Evolutionary conservation across 768 basidiomycete species (phyloP).

Genomic region (Kwoniella dejecticola): DNA sequence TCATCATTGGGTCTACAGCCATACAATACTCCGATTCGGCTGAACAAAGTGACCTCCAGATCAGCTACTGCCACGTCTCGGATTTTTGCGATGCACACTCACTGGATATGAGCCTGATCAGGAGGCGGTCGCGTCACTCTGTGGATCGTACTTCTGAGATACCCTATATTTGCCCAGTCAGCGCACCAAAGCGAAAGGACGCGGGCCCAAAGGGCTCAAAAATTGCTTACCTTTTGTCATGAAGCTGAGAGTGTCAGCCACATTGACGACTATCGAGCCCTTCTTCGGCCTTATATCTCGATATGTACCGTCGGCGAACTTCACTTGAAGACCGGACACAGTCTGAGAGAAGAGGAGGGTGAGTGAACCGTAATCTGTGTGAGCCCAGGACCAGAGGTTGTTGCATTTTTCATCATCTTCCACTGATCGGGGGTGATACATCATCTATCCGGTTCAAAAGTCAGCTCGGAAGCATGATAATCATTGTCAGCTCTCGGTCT

Average conservation of each 20-base stretch:
- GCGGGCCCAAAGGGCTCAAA: too few species aligned
- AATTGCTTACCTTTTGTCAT: conserved; percentile 47
- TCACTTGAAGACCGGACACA: conserved; percentile 57
- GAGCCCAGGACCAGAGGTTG: conserved; percentile 41
- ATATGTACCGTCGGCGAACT: conserved; percentile 55
- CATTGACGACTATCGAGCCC: conserved; percentile 56
- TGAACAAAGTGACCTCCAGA: background rate
- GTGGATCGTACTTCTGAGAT: conserved; percentile 35
- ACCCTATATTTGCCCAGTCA: conserved; percentile 15
- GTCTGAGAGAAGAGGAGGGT: conserved; percentile 58
- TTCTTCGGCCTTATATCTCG: conserved; percentile 55
- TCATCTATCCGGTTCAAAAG: too few species aligned
- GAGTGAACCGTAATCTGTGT: conserved; percentile 52
- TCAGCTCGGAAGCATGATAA: conserved; percentile 30
- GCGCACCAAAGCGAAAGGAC: background rate
- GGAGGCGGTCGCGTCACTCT: conserved; percentile 32
- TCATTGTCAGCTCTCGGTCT: background rate
- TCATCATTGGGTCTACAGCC: conserved; percentile 39
- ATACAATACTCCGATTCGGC: conserved; percentile 35
- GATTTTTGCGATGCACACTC: too few species aligned
- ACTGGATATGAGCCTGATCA: conserved; percentile 37
- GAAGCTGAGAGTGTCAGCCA: conserved; percentile 47
- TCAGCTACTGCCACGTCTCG: conserved; percentile 4
- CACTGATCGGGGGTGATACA: conserved; percentile 58
- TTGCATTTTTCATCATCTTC: conserved; percentile 43